phyloP scores from a whole-genome alignment of 202 grass and related monocot species.

The Miscanthus sacchariflorus region DNA sequence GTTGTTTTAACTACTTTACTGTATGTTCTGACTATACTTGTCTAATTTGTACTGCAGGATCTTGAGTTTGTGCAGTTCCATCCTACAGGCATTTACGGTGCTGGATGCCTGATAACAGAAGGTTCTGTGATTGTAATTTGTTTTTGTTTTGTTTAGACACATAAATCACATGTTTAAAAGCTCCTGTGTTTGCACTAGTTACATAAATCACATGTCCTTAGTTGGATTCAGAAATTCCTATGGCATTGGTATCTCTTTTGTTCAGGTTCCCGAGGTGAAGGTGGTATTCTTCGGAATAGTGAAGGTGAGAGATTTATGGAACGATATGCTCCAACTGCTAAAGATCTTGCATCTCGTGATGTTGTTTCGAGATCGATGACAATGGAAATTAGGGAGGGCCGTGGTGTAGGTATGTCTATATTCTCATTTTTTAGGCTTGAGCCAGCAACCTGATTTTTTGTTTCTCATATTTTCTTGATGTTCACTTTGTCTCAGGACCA shows the following conservation, averaged over 20 bases:
- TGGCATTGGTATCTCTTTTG: no score
- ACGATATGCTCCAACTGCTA: conserved; percentile 66
- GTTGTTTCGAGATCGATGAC: conserved; percentile 76
- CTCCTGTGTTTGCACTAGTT: no score
- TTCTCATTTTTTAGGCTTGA: neutral
- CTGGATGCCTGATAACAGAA: conserved; percentile 77
- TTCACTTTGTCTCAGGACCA: conserved; percentile 52
- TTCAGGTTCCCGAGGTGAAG: conserved; percentile 72
- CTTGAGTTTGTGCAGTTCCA: conserved; percentile 84
- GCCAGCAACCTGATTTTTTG: neutral
- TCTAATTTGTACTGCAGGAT: conserved; percentile 47
- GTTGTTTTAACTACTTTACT: no score
- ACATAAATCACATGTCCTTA: no score
- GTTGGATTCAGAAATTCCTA: no score
- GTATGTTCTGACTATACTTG: neutral
- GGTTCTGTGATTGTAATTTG: conserved; percentile 29
- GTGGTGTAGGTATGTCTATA: conserved; percentile 58
- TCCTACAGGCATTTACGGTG: conserved; percentile 73
- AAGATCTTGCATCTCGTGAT: conserved; percentile 75
- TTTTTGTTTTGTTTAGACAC: neutral
- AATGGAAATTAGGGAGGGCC: conserved; percentile 75
- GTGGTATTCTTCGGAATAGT: conserved; percentile 73
- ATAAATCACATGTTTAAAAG: neutral
- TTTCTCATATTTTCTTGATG: neutral
- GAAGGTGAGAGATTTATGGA: conserved; percentile 76